Percentiles rank a stretch among this genome's conserved stretches.
phyloP scores from a whole-genome alignment of 805 yeast genomes.

The Lipomyces yamadae region DNA sequence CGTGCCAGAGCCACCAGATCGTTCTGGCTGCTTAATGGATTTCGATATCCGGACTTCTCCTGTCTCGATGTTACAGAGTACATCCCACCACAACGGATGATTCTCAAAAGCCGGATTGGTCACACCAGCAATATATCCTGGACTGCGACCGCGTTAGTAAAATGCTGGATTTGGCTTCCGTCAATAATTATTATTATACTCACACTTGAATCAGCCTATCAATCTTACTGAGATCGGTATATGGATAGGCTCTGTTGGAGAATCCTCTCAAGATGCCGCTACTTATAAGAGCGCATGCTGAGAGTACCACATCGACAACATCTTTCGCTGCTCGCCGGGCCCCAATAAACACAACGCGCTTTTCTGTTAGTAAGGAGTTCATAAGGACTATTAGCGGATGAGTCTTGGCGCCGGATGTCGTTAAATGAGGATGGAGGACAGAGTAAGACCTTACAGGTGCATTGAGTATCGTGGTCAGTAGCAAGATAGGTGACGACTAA shows the following conservation, averaged over 20 bases:
- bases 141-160: slow-evolving; percentile 28
- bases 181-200: neutral
- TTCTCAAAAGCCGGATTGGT: slow-evolving; percentile 63
- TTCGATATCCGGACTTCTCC: slow-evolving; percentile 45
- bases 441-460: slow-evolving; percentile 24
- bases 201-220: slow-evolving; percentile 54
- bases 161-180: neutral
- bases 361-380: slow-evolving; percentile 59
- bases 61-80: slow-evolving; percentile 58
- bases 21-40: slow-evolving; percentile 34
- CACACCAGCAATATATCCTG: slow-evolving; percentile 62
- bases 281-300: slow-evolving; percentile 57
- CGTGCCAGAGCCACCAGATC: slow-evolving; percentile 1
- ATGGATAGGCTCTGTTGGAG: slow-evolving; percentile 57
- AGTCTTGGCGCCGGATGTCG: slow-evolving; percentile 59
- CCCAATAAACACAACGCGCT: slow-evolving; percentile 56
- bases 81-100: slow-evolving; percentile 61
- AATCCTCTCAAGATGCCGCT: slow-evolving; percentile 56
- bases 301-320: slow-evolving; percentile 57
- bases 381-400: slow-evolving; percentile 59
- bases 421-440: slow-evolving; percentile 51
- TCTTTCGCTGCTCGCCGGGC: slow-evolving; percentile 56
- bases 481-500: slow-evolving; percentile 3
- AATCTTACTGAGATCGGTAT: slow-evolving; percentile 59
- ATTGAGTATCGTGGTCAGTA: slow-evolving; percentile 8